phyloP scores from a whole-genome alignment of 2,329 filamentous ascomycete genomes.

The Fusarium neocosmosporiellum region DNA sequence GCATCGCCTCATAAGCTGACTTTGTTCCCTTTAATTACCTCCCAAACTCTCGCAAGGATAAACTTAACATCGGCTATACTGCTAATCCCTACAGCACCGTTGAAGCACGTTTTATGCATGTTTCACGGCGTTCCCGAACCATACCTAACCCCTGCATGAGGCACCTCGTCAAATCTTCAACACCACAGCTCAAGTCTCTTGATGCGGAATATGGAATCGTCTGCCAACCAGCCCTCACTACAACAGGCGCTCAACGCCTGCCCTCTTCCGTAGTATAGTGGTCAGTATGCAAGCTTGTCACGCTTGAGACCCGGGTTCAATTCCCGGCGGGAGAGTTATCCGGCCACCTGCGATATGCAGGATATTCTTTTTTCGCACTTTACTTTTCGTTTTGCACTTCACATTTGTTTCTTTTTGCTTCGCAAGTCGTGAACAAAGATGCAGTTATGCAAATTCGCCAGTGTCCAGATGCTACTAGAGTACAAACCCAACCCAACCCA shows the following conservation, averaged over 20 bases:
- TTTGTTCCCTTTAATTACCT: not conserved
- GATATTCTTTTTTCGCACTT: not conserved
- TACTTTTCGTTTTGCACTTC: no score
- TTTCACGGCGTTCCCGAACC: not conserved
- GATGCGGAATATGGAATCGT: no score
- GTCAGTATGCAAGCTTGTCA: slow-evolving; percentile 41
- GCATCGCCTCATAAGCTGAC: not conserved
- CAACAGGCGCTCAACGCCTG: slow-evolving; percentile 4
- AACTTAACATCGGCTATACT: not conserved
- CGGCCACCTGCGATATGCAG: slow-evolving; percentile 28
- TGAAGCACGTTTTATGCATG: not conserved
- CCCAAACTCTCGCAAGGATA: not conserved
- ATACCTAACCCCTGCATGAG: not conserved
- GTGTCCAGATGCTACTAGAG: slow-evolving; percentile 8
- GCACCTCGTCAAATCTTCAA: not conserved
- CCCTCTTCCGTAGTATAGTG: slow-evolving; percentile 38
- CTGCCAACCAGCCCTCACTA: slow-evolving; percentile 7
- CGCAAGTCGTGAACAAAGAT: not conserved
- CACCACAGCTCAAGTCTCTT: not conserved
- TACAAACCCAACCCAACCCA: slow-evolving; percentile 8
- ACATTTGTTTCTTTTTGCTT: not conserved
- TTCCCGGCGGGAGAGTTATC: slow-evolving; percentile 39
- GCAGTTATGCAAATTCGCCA: not conserved
- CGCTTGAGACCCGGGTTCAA: slow-evolving; percentile 41
- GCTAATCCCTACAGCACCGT: not conserved